A percentile compares a stretch with the other conserved stretches of the same genome.
phyloP scores from a whole-genome alignment of 768 basidiomycete genomes.

The Flagelloscypha sp. region DNA sequence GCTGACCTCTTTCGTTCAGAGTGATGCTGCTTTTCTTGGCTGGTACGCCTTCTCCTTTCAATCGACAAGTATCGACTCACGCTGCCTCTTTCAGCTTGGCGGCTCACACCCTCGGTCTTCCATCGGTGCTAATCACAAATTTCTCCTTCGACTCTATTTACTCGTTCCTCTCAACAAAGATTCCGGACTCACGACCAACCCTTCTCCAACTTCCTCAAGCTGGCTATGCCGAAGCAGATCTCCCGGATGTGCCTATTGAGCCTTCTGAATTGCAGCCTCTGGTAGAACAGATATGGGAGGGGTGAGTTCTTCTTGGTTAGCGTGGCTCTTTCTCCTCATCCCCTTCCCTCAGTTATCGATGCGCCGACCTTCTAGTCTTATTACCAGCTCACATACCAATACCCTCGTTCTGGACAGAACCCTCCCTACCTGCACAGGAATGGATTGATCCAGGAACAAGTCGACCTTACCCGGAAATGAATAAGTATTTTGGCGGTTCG shows the following conservation, averaged over 20 bases:
- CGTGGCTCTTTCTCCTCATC: too few species aligned
- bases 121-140: slow-evolving; percentile 68
- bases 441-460: slow-evolving; percentile 53
- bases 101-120: slow-evolving; percentile 54
- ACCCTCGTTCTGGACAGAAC: slow-evolving; percentile 53
- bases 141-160: slow-evolving; percentile 83
- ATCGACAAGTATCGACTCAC: neutral
- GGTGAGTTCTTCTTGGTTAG: too few species aligned
- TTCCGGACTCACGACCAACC: slow-evolving; percentile 32
- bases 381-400: slow-evolving; percentile 72
- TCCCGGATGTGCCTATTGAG: slow-evolving; percentile 50
- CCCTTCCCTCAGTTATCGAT: slow-evolving; percentile 54
- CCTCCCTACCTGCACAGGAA: slow-evolving; percentile 47
- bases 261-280: slow-evolving; percentile 43
- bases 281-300: slow-evolving; percentile 62
- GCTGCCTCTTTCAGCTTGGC: slow-evolving; percentile 39
- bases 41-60: slow-evolving; percentile 38
- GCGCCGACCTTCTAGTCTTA: slow-evolving; percentile 61
- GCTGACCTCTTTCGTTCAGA: too few species aligned
- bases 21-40: slow-evolving; percentile 72
- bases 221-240: slow-evolving; percentile 10
- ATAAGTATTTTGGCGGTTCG: slow-evolving; percentile 29
- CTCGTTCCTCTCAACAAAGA: slow-evolving; percentile 57
- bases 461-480: slow-evolving; percentile 37
- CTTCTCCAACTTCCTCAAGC: slow-evolving; percentile 10